phyloP scores from a whole-genome alignment of 495 filamentous ascomycete genomes.

The Hypoxylon subgilvum region DNA sequence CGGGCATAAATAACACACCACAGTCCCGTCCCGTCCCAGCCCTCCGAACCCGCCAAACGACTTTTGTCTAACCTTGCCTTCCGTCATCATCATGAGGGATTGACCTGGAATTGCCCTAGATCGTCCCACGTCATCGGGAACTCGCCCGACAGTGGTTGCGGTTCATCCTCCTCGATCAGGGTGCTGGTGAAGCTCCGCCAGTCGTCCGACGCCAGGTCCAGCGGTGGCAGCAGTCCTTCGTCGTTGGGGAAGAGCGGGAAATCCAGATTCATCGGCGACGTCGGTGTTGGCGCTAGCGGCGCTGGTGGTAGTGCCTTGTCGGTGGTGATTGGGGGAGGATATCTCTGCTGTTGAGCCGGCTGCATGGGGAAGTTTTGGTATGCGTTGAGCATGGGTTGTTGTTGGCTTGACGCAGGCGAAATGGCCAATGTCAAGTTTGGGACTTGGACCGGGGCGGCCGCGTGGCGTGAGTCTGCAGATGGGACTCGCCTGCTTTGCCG shows the following conservation, averaged over 20 bases:
- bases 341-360: slow-evolving; percentile 19
- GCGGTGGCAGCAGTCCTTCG: slow-evolving; percentile 26
- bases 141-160: slow-evolving; percentile 13
- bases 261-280: slow-evolving; percentile 41
- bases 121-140: slow-evolving; percentile 44
- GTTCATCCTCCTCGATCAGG: slow-evolving; percentile 34
- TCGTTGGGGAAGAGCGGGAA: slow-evolving; percentile 30
- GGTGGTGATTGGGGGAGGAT: slow-evolving; percentile 13
- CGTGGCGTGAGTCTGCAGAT: slow-evolving; percentile 16
- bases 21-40: slow-evolving; percentile 2
- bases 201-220: slow-evolving; percentile 32
- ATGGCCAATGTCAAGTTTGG: slow-evolving; percentile 24
- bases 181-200: slow-evolving; percentile 44
- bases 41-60: neutral
- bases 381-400: slow-evolving; percentile 23
- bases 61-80: neutral
- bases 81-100: slow-evolving; percentile 6
- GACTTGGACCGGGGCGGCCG: slow-evolving; percentile 3
- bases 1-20: slow-evolving; percentile 30
- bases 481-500: slow-evolving; percentile 27
- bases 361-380: slow-evolving; percentile 35
- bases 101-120: slow-evolving; percentile 28
- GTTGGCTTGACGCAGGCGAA: slow-evolving; percentile 8
- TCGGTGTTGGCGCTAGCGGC: slow-evolving; percentile 37
- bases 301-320: slow-evolving; percentile 42